These are phyloP conservation scores for Solanum sejunctum DNA, from an alignment of 257 asterid species.

Conservation along the genomic window DNA sequence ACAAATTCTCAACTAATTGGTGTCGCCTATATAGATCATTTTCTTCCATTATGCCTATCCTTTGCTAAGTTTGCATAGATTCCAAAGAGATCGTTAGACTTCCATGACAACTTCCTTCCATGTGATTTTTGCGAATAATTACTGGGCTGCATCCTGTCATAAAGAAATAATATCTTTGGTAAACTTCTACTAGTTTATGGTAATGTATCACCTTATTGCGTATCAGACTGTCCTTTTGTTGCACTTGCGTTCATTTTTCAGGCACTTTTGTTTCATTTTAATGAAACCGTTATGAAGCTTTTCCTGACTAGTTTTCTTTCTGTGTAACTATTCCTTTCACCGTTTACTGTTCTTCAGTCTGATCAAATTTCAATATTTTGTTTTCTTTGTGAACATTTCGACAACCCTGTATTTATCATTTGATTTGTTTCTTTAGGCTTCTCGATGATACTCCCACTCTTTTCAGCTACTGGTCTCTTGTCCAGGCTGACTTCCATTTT, in stretches of 20 bases:
- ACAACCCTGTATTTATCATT: not conserved
- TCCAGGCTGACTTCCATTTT: constrained; percentile 78
- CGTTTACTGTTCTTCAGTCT: not conserved
- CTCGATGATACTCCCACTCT: constrained; percentile 80
- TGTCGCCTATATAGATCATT: not conserved
- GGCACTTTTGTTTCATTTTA: not conserved
- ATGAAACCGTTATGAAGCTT: not conserved
- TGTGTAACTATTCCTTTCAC: not conserved
- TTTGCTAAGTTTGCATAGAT: not conserved
- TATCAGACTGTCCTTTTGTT: not conserved
- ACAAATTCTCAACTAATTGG: not conserved
- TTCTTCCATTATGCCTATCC: not conserved
- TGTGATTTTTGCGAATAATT: not conserved
- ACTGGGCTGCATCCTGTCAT: not conserved
- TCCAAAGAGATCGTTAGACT: not conserved
- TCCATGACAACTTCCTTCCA: not conserved
- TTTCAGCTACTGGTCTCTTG: constrained; percentile 61
- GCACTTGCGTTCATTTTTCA: not conserved
- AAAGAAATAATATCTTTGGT: not conserved
- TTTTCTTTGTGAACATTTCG: not conserved
- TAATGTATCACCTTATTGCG: not conserved
- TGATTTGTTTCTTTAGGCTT: constrained; percentile 35
- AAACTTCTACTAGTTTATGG: not conserved
- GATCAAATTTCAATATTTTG: not conserved
- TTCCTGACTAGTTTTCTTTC: not conserved